phyloP scores from a whole-genome alignment of 805 yeast genomes.

The Cephaloascus fragrans region DNA sequence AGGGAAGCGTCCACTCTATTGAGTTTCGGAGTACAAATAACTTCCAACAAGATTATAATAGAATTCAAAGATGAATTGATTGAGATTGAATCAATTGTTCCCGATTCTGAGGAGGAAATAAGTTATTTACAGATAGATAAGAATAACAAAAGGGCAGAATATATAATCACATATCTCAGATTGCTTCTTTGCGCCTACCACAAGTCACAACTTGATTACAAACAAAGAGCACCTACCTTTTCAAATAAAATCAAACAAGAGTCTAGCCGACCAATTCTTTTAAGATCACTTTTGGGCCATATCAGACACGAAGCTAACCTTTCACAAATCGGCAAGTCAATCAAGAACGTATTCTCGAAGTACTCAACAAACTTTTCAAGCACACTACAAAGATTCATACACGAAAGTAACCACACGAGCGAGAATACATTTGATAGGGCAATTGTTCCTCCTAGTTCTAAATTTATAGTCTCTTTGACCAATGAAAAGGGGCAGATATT shows the following conservation, averaged over 20 bases:
- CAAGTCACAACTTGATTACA: conserved; percentile 31
- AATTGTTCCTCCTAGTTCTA: conserved; percentile 25
- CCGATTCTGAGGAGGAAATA: conserved; percentile 9
- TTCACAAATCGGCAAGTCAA: conserved; percentile 14
- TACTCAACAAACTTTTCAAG: conserved; percentile 4
- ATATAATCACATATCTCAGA: conserved; percentile 42
- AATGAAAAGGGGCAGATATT: conserved; percentile 9
- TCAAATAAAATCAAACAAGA: conserved; percentile 33
- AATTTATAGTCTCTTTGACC: conserved; percentile 11
- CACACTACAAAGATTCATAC: conserved; percentile 11
- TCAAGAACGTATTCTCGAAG: conserved; percentile 13
- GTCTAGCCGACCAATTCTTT: conserved; percentile 9
- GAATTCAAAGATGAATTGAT: conserved; percentile 58
- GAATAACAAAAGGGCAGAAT: conserved; percentile 37
- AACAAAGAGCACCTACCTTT: conserved; percentile 36
- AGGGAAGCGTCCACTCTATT: conserved; percentile 67
- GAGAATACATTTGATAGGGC: conserved; percentile 25
- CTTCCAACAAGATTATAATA: conserved; percentile 53
- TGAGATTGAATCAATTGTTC: conserved; percentile 58
- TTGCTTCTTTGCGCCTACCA: conserved; percentile 55
- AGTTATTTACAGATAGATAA: conserved; percentile 6
- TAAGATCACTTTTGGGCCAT: conserved; percentile 48
- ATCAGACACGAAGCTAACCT: conserved; percentile 42
- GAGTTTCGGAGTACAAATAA: conserved; percentile 58
- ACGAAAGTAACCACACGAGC: neutral